Evolutionary conservation across 2,329 filamentous ascomycete species (phyloP), one percentile per base, ranked within the genome.

Genomic region (Alternaria sp.): DNA sequence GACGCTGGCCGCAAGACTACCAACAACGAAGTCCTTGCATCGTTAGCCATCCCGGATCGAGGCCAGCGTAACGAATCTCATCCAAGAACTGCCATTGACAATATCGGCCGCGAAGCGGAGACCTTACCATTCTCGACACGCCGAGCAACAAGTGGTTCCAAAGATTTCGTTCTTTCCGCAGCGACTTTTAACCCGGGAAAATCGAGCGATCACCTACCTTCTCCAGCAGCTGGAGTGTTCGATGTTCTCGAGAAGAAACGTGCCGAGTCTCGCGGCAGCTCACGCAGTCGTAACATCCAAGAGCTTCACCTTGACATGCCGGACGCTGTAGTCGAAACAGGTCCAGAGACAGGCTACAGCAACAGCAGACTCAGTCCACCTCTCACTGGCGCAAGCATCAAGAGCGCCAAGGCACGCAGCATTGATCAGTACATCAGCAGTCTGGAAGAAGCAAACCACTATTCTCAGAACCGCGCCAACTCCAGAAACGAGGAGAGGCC

Each of bases 351-450:
- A 6, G 68, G 72, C 15, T 76, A 72, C 86, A 88, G 23, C 83
- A 90, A 66, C 83, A 90, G 66, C 83, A 78, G 75, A 84, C 55
- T 89, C 84, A 52, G 84, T 82, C 78, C 80, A 44, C 79, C 79
- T 6, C 62, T 81, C 61, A 80, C 79, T 1, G 77, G 71, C 45
- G 81, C 85, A 57, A 90, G 87, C 70, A 82, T 87, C 19, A 81
- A 80, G 46, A 87, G 86, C 64, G 82, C 86, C 11, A 90, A 87
- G 69, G 86, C 85, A 44, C 87, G 89, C 65, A 92, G 88, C 67
- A 86, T 93, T 36, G 92, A 96, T 69, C 90, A 94, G 67, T 96
- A 96, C 75, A 94, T 97, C 67, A 93, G 89, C 80, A 96, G 93
- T 75, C 82, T 97, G 1, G 93, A 97, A 32, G 87, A 93, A 54